Evolutionary conservation across 257 asterid species (phyloP), one percentile per base, ranked within the genome.

Genomic region (Solanum chmielewskii): DNA sequence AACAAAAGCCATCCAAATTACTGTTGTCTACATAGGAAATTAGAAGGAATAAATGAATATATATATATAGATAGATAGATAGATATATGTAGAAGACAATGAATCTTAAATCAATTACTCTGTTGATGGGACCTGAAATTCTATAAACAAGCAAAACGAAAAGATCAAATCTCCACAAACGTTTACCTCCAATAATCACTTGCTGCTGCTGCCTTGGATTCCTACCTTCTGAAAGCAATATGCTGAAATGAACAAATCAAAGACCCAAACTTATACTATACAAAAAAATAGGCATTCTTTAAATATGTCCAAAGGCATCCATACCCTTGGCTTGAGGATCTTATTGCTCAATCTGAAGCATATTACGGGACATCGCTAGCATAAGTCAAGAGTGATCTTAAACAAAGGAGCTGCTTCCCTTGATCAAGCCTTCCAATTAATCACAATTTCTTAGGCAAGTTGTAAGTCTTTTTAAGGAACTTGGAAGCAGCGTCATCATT

Each of bases 401-500:
- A 47, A 49, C 62, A 23, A 27, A 80, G 85, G 10, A 49, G 86
- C 74, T 82, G 84, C 45, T n/a, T 44, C 77, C 68, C 29, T 29
- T 18, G 31, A 52, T 74, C 35, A 23, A 6, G 15, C 15, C 37
- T 47, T 42, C 10, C 56, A 42, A 42, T 73, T 86, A 8, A 78
- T 84, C 88, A 93, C 73, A 93, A 91, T 85, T 94, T 96, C 94
- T 94, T 97, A 8, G 99, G 99, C 78, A 97, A 91, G 88, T 96
- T 97, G 71, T 96, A 96, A 18, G 98, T 93, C 93, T 93, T 97
- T 92, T 93, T 97, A 18, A 97, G 98, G 92, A 97, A 97, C 91
- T 90, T 97, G 1, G 99, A 86, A 56, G 99, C 99, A 76, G 96
- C 93, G 25, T 95, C 99, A 37, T 97, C 99, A 27, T 96, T 93